Evolutionary conservation across 2,329 filamentous ascomycete species (phyloP).

Genomic region (Bimuria novae-zelandiae): DNA sequence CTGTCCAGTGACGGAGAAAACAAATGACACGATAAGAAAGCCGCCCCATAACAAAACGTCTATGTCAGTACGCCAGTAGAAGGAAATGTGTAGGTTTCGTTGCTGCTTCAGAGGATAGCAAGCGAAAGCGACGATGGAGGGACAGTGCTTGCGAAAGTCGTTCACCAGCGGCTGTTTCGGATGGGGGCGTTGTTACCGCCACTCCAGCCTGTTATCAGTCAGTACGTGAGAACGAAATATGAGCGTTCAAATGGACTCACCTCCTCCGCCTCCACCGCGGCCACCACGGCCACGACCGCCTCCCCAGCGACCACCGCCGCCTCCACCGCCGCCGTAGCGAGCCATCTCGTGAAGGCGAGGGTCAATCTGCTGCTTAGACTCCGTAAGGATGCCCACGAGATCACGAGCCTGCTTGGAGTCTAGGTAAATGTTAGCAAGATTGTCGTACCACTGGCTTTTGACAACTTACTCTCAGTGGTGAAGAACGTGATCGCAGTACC

Average conservation of each 20-base stretch:
- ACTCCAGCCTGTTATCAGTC: slow-evolving; percentile 37
- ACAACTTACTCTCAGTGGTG: slow-evolving; percentile 93
- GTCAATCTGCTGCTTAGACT: slow-evolving; percentile 98
- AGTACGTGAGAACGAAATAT: slow-evolving; percentile 17
- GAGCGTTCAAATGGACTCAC: slow-evolving; percentile 32
- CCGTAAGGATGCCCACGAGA: slow-evolving; percentile 86
- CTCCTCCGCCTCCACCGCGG: slow-evolving; percentile 61
- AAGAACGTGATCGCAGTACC: slow-evolving; percentile 98
- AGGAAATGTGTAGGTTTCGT: background rate
- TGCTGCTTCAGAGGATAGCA: slow-evolving; percentile 14
- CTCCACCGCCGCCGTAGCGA: slow-evolving; percentile 85
- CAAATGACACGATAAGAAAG: slow-evolving; percentile 15
- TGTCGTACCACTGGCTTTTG: background rate
- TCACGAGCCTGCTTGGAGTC: slow-evolving; percentile 78
- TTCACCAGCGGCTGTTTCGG: slow-evolving; percentile 49
- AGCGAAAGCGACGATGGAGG: slow-evolving; percentile 9
- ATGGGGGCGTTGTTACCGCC: slow-evolving; percentile 47
- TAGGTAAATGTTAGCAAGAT: slow-evolving; percentile 43
- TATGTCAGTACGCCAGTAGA: slow-evolving; percentile 32
- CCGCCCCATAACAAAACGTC: slow-evolving; percentile 18
- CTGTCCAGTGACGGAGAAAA: background rate
- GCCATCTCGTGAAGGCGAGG: slow-evolving; percentile 95
- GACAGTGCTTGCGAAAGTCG: slow-evolving; percentile 7
- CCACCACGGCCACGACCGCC: slow-evolving; percentile 68
- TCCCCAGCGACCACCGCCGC: slow-evolving; percentile 70